These are phyloP conservation scores for Musa troglodytarum DNA, from an alignment of 176 grass and related monocot species.

Conservation along the genomic window DNA sequence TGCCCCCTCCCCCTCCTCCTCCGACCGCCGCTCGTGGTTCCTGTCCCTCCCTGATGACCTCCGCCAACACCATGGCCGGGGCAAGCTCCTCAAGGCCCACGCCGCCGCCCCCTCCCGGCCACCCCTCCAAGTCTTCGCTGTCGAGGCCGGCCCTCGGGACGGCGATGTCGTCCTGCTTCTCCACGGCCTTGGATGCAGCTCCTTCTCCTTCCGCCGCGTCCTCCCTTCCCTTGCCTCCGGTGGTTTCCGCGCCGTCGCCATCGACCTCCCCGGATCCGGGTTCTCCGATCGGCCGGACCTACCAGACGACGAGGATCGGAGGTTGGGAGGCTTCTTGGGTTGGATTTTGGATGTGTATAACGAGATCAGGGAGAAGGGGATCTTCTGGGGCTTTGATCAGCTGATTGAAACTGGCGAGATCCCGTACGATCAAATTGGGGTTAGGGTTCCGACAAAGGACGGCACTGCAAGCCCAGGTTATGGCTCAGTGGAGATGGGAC, in stretches of 20 bases:
- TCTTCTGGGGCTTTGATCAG: conserved; percentile 84
- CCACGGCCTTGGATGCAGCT: conserved; percentile 46
- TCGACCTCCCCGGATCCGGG: conserved; percentile 56
- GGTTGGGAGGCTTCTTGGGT: conserved; percentile 19
- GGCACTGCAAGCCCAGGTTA: conserved; percentile 18
- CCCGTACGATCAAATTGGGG: conserved; percentile 37
- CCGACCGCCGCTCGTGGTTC: conserved; percentile 9
- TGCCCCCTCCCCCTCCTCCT: conserved; percentile 20
- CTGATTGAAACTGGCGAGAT: conserved; percentile 61
- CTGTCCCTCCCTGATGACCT: conserved; percentile 34
- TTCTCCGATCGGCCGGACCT: conserved; percentile 28
- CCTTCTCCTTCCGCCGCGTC: conserved; percentile 60
- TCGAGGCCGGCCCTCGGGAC: conserved; percentile 28
- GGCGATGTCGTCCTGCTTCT: conserved; percentile 38
- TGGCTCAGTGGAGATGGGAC: conserved; percentile 29
- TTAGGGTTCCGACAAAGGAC: not conserved
- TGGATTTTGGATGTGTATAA: conserved; percentile 20
- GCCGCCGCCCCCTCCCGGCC: not conserved
- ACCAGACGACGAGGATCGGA: not conserved
- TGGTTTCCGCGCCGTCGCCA: conserved; percentile 25
- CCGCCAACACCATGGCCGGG: conserved; percentile 39
- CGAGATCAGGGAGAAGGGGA: conserved; percentile 48
- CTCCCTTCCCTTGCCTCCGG: conserved; percentile 28
- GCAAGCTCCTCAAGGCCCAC: conserved; percentile 22
- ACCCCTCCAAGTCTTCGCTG: conserved; percentile 37